A percentile compares a stretch with the other conserved stretches of the same genome.
These are phyloP conservation scores for Cyberlindnera subsufficiens DNA, from an alignment of 805 yeast genomes.

Conservation along the genomic window DNA sequence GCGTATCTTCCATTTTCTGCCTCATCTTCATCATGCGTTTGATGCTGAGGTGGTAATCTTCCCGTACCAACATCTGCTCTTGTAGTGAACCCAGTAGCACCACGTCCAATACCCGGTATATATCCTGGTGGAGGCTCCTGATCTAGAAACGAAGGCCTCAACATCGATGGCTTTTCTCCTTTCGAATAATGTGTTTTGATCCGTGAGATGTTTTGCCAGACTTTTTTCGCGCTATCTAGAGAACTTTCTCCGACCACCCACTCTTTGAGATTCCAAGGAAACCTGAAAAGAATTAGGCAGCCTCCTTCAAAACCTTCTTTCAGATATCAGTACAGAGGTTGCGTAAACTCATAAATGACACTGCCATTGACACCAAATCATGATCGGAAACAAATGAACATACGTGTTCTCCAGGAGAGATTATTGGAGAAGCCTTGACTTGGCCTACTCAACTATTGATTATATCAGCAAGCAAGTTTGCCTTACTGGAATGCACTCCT, in stretches of 20 bases:
- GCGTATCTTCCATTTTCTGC: slow-evolving; percentile 13
- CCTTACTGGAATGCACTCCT: too few species aligned
- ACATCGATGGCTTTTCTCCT: not conserved
- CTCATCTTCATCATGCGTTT: slow-evolving; percentile 12
- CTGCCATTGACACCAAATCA: too few species aligned
- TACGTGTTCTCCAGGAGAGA: too few species aligned
- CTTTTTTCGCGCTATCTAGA: not conserved
- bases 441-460: too few species aligned
- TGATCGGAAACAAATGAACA: too few species aligned
- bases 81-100: slow-evolving; percentile 90
- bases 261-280: too few species aligned
- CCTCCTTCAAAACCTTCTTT: too few species aligned
- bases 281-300: too few species aligned
- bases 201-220: not conserved
- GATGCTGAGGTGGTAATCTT: slow-evolving; percentile 25
- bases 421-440: too few species aligned
- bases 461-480: too few species aligned
- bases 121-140: slow-evolving; percentile 88
- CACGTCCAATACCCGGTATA: slow-evolving; percentile 89
- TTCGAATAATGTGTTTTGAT: not conserved
- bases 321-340: too few species aligned
- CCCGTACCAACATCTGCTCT: slow-evolving; percentile 67
- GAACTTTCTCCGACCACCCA: not conserved
- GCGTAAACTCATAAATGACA: too few species aligned
- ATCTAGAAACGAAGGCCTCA: slow-evolving; percentile 48